phyloP scores from a whole-genome alignment of 169 alveolate genomes.

The Eimeria brunetti region DNA sequence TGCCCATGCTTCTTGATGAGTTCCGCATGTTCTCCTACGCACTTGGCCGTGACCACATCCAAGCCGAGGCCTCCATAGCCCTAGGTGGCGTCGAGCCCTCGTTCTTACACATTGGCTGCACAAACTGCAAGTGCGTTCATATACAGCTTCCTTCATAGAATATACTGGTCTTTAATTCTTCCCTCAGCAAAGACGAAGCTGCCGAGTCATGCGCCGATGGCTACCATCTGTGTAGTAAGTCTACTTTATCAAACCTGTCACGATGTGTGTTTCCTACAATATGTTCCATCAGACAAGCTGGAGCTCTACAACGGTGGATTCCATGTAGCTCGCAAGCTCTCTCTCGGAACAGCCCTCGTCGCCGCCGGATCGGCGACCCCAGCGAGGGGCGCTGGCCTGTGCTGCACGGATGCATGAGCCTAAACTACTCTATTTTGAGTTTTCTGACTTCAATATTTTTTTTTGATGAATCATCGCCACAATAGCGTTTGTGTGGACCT shows the following conservation, averaged over 20 bases:
- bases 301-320: constrained; percentile 81
- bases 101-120: constrained; percentile 90
- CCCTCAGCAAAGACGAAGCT: constrained; percentile 88
- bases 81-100: constrained; percentile 93
- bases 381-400: constrained; percentile 80
- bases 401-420: constrained; percentile 77
- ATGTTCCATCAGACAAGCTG: constrained; percentile 55
- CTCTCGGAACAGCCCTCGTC: constrained; percentile 76
- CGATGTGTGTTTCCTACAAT: no score
- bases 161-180: neutral
- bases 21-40: constrained; percentile 86
- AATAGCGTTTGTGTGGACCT: neutral
- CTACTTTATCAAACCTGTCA: neutral
- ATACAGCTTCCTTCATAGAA: neutral
- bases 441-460: constrained; percentile 21
- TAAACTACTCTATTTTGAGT: constrained; percentile 20
- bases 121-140: constrained; percentile 88
- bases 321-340: constrained; percentile 79
- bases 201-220: constrained; percentile 90
- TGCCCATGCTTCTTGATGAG: constrained; percentile 91
- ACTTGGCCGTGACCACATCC: constrained; percentile 86
- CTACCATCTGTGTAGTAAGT: constrained; percentile 92
- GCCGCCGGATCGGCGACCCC: constrained; percentile 82
- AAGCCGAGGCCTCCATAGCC: constrained; percentile 87
- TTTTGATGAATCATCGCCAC: neutral